phyloP scores from a whole-genome alignment of 1,284 basidiomycete species.

The Pseudozyma sp. region DNA sequence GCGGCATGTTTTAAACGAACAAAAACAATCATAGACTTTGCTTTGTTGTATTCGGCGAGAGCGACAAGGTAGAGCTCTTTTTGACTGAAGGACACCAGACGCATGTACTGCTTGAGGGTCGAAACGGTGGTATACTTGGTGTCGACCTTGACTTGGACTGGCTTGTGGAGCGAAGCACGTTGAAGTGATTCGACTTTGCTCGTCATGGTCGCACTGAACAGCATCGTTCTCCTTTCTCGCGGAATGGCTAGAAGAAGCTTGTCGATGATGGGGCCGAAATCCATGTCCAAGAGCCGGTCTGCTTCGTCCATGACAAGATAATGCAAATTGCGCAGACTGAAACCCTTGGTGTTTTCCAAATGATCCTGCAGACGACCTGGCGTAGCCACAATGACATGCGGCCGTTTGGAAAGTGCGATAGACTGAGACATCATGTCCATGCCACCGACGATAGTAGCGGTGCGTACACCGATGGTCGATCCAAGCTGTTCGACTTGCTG shows the following conservation, averaged over 20 bases:
- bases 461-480: constrained; percentile 79
- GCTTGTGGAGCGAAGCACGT: constrained; percentile 92
- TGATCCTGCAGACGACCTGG: constrained; percentile 96
- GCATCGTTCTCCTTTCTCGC: constrained; percentile 91
- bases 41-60: constrained; percentile 86
- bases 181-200: constrained; percentile 99
- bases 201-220: constrained; percentile 99
- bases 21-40: constrained; percentile 95
- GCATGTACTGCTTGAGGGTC: constrained; percentile 93
- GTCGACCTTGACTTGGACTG: constrained; percentile 89
- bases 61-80: constrained; percentile 94
- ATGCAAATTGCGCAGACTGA: constrained; percentile 86
- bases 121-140: constrained; percentile 98
- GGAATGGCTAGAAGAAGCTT: constrained; percentile 96
- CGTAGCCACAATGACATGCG: constrained; percentile 91
- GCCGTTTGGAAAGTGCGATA: constrained; percentile 87
- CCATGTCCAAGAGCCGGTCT: constrained; percentile 94
- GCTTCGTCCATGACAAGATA: constrained; percentile 98
- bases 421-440: constrained; percentile 94
- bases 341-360: constrained; percentile 97
- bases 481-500: constrained; percentile 95
- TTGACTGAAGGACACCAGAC: constrained; percentile 90
- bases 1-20: constrained; percentile 95
- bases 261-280: constrained; percentile 96
- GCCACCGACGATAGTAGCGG: constrained; percentile 92